Evolutionary conservation across 2,329 filamentous ascomycete species (phyloP).

Genomic region (Aspergillus terreus): DNA sequence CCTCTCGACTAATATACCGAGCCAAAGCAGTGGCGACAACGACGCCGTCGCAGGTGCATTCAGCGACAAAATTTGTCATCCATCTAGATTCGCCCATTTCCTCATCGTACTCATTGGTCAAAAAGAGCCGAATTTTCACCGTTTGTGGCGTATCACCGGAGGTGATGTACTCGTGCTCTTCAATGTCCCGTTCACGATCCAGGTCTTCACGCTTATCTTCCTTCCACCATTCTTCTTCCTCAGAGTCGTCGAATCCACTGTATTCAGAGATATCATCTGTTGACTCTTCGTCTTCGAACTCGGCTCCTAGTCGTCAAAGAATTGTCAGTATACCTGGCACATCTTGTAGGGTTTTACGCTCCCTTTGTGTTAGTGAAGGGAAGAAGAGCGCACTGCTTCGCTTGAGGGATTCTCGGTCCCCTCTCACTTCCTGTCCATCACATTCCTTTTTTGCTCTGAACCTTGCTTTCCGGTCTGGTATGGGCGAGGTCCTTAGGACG

Average conservation of each 20-base stretch:
- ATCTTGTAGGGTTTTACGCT: not conserved
- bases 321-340: constrained; percentile 3
- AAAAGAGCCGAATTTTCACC: constrained; percentile 15
- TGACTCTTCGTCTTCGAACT: constrained; percentile 8
- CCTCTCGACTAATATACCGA: constrained; percentile 19
- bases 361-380: not conserved
- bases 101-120: constrained; percentile 9
- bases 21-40: constrained; percentile 20
- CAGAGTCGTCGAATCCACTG: constrained; percentile 3
- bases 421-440: not conserved
- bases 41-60: constrained; percentile 16
- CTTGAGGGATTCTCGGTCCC: not conserved
- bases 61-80: constrained; percentile 13
- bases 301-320: constrained; percentile 3
- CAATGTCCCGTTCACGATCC: constrained; percentile 10
- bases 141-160: constrained; percentile 9
- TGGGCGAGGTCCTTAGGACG: too few species aligned
- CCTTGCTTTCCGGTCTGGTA: too few species aligned
- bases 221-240: constrained; percentile 12
- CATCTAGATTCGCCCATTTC: constrained; percentile 1
- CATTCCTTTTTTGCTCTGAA: too few species aligned
- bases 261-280: constrained; percentile 7
- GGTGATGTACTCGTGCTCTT: constrained; percentile 16
- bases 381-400: not conserved
- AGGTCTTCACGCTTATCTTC: constrained; percentile 9